These are phyloP conservation scores for Penicillium sp. DNA, from an alignment of 2,329 filamentous ascomycete genomes.

Conservation along the genomic window DNA sequence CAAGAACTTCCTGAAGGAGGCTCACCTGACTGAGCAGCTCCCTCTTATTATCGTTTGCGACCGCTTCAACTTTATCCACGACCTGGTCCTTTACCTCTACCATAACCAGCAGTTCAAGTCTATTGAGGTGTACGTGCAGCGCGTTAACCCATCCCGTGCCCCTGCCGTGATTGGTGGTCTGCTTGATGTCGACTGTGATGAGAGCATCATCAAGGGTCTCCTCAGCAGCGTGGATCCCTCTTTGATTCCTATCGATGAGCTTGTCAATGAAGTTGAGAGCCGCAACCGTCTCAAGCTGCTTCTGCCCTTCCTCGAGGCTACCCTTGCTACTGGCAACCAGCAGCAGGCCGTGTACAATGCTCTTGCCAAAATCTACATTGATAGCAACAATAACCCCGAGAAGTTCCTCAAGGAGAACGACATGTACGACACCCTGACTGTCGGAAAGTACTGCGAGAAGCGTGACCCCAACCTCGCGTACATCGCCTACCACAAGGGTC, in stretches of 20 bases:
- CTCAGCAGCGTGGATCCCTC: slow-evolving; percentile 76
- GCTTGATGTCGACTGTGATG: slow-evolving; percentile 94
- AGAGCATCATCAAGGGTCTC: slow-evolving; percentile 90
- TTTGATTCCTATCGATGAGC: slow-evolving; percentile 86
- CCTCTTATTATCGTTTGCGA: slow-evolving; percentile 98
- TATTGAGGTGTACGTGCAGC: slow-evolving; percentile 96
- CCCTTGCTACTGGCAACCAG: slow-evolving; percentile 81
- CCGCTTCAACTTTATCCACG: slow-evolving; percentile 98
- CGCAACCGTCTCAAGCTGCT: slow-evolving; percentile 94
- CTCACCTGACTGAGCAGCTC: slow-evolving; percentile 82
- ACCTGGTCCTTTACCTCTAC: slow-evolving; percentile 92
- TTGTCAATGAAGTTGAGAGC: slow-evolving; percentile 90
- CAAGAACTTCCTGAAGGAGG: slow-evolving; percentile 99
- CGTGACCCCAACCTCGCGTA: slow-evolving; percentile 92
- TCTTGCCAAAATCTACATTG: slow-evolving; percentile 98
- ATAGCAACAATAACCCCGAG: slow-evolving; percentile 96
- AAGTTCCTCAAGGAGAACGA: slow-evolving; percentile 97
- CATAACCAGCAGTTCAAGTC: slow-evolving; percentile 99
- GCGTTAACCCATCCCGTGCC: slow-evolving; percentile 85
- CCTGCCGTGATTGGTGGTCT: slow-evolving; percentile 90
- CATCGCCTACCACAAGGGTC: slow-evolving; percentile 92
- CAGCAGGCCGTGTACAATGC: slow-evolving; percentile 97
- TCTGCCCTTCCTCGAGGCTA: slow-evolving; percentile 91
- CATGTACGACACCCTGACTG: slow-evolving; percentile 82
- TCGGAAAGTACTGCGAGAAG: slow-evolving; percentile 99